Base-by-base conservation (phyloP, 345 rosid genomes). In the Camelina neglecta region DNA sequence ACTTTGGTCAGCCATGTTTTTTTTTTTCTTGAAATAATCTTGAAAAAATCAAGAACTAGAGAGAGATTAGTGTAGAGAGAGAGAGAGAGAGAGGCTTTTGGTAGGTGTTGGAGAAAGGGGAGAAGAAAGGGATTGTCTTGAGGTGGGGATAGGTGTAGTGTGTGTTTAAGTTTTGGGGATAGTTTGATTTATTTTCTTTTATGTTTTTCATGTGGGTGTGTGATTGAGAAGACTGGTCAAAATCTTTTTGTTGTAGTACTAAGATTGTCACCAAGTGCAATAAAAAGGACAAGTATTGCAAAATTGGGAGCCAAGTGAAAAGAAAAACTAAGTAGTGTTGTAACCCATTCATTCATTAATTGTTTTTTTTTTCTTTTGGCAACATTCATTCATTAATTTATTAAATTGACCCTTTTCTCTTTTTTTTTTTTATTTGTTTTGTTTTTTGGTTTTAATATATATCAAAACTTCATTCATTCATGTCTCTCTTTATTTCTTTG, bases 1-100 rank as follows among this genome's bases (percentile, higher is more conserved):
- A 54, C 87, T 81, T 65, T 85, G 89, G 73, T 88, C 88, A 69
- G 87, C 84, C 93, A 78, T 72, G 56, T 61, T 63, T 29, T 29
- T 29, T 29, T 26, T 29, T 29, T 39, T 60, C 77, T 67, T 78
- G 69, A 78, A 72, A 51, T 63, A 72, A 51, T 70, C 80, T 76
- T 76, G 61, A 49, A 39, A 66, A 66, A 70, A n/a, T 58, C 76
- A 77, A 78, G 81, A 78, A 72, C 63, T 72, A 72, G 59, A 74
- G 58, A 77, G 31, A 29, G 31, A 29, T 29, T 29, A 29, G 31
- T 29, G 31, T 4, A 29, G 31, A 29, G 31, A 29, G 31, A 29
- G 31, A 72, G 75, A 76, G 71, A 61, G 67, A 57, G 67, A 63
- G 48, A 21, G 61, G 29, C 59, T 72, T 66, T 72, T 78, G 81